Evolutionary conservation across 768 basidiomycete species (phyloP).

Genomic region (Leccinum olivaceopallidum): DNA sequence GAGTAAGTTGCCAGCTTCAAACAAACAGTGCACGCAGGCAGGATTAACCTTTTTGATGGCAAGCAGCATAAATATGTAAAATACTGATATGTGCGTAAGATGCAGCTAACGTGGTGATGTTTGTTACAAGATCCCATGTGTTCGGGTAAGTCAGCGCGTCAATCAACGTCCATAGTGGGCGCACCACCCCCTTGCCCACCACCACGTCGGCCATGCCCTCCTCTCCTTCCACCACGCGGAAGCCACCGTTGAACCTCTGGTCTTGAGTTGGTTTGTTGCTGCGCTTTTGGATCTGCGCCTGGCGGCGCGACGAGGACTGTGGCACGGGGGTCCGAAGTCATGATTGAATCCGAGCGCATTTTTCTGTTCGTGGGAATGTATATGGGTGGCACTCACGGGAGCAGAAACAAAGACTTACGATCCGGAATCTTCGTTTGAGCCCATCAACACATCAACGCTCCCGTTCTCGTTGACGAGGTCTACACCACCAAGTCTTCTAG

Average conservation of each 20-base stretch:
- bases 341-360: constrained; percentile 80
- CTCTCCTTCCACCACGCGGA: constrained; percentile 25
- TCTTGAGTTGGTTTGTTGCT: constrained; percentile 36
- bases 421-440: constrained; percentile 40
- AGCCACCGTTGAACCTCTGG: constrained; percentile 28
- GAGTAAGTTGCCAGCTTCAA: no score
- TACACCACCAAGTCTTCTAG: constrained; percentile 57
- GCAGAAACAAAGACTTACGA: constrained; percentile 45
- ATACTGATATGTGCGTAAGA: constrained; percentile 27
- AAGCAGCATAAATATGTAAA: constrained; percentile 24
- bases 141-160: constrained; percentile 8
- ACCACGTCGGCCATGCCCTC: constrained; percentile 27
- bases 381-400: background rate
- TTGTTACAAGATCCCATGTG: constrained; percentile 15
- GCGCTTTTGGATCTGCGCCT: constrained; percentile 56
- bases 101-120: constrained; percentile 18
- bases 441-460: constrained; percentile 57
- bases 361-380: constrained; percentile 49
- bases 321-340: constrained; percentile 61
- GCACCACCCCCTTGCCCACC: constrained; percentile 19
- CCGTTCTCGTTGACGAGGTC: constrained; percentile 43
- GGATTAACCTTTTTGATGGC: background rate
- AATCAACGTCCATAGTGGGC: constrained; percentile 32
- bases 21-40: no score
- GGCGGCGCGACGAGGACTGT: constrained; percentile 69